A percentile compares a stretch with the other conserved stretches of the same genome.
phyloP scores from a whole-genome alignment of 306 rosid species.

The Cucurbita pepo region DNA sequence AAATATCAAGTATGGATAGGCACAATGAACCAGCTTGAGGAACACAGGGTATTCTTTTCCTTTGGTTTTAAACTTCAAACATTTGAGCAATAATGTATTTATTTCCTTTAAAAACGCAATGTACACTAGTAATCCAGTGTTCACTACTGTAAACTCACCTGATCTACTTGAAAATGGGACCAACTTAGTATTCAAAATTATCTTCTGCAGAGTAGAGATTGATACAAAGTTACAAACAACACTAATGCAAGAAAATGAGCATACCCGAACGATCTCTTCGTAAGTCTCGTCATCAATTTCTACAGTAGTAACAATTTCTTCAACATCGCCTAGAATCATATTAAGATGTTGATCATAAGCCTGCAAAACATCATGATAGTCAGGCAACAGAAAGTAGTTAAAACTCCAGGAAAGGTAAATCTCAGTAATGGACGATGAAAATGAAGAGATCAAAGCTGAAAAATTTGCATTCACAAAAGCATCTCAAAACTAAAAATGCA shows the following conservation, averaged over 20 bases:
- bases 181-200: neutral
- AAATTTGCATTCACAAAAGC: neutral
- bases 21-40: neutral
- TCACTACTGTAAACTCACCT: neutral
- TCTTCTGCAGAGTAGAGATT: neutral
- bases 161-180: neutral
- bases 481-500: neutral
- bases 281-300: constrained; percentile 97
- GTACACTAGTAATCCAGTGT: neutral
- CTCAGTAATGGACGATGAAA: neutral
- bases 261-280: constrained; percentile 98
- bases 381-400: neutral
- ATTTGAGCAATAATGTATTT: neutral
- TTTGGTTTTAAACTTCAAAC: neutral
- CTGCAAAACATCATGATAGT: constrained; percentile 33
- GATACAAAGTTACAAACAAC: neutral
- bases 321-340: constrained; percentile 99
- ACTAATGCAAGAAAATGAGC: constrained; percentile 2
- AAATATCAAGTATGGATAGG: neutral
- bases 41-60: neutral
- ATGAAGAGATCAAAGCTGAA: neutral
- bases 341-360: constrained; percentile 99
- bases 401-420: neutral
- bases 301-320: constrained; percentile 78
- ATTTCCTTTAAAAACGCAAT: neutral